These are phyloP conservation scores for Xerocomellus amylosporus DNA, from an alignment of 768 basidiomycete species.

Conservation along the genomic window DNA sequence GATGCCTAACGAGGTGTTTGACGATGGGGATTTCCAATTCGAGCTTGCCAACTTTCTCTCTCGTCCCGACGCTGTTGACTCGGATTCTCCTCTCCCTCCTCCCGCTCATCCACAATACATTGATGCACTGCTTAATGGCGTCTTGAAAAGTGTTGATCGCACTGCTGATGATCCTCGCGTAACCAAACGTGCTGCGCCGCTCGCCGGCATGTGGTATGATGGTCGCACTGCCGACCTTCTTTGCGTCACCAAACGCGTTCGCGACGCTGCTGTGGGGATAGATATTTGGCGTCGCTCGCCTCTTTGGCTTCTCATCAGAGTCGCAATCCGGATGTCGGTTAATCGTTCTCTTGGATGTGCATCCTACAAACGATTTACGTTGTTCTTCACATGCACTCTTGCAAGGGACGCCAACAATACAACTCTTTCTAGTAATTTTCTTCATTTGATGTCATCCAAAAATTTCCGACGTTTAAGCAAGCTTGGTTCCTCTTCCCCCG, in stretches of 20 bases:
- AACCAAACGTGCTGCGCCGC: constrained; percentile 11
- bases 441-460: constrained; percentile 25
- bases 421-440: constrained; percentile 18
- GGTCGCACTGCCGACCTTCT: constrained; percentile 1
- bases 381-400: constrained; percentile 35
- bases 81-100: too few species aligned
- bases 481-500: not conserved
- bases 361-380: constrained; percentile 47
- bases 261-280: constrained; percentile 1
- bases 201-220: too few species aligned
- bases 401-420: constrained; percentile 17
- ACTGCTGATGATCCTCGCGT: constrained; percentile 15
- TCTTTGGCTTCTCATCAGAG: constrained; percentile 34
- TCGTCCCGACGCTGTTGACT: too few species aligned
- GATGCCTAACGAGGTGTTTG: constrained; percentile 21
- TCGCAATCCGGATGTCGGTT: constrained; percentile 29
- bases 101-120: too few species aligned
- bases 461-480: constrained; percentile 18
- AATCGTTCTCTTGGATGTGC: constrained; percentile 2
- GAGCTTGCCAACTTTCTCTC: not conserved
- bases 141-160: too few species aligned
- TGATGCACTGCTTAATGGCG: too few species aligned
- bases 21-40: not conserved
- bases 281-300: constrained; percentile 26
- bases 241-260: constrained; percentile 26